Evolutionary conservation across 164 flowering plant genomes (phyloP).

Genomic region (Brasenia schreberi): DNA sequence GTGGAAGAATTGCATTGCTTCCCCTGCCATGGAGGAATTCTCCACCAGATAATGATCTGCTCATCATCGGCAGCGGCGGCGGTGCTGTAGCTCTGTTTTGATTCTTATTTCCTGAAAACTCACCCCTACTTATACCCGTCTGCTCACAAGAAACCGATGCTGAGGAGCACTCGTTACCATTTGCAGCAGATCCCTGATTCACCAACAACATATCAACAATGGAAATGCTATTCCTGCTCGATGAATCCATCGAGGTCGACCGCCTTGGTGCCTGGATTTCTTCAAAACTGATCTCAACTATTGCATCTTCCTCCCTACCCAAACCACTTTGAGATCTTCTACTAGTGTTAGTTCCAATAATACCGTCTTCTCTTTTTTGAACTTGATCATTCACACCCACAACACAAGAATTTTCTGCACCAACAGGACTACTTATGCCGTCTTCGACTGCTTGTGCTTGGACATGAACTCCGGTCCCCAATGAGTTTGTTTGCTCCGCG

Average conservation of each 20-base stretch:
- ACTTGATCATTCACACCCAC: neutral
- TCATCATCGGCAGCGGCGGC: neutral
- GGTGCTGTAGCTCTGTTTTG: neutral
- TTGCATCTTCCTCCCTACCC: conserved; percentile 16
- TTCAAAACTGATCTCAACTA: conserved; percentile 30
- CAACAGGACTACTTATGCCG: neutral
- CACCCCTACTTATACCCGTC: conserved; percentile 14
- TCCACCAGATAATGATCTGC: neutral
- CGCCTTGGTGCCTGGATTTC: conserved; percentile 1
- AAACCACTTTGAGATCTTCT: conserved; percentile 12
- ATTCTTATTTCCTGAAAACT: neutral
- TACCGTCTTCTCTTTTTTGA: neutral
- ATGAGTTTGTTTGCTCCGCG: neutral
- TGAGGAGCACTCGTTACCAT: neutral
- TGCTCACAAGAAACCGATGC: neutral
- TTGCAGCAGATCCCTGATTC: neutral
- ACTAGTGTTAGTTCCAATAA: neutral
- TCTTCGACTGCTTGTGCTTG: neutral
- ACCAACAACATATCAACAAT: conserved; percentile 20
- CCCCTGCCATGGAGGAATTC: neutral
- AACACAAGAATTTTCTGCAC: neutral
- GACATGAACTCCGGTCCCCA: neutral
- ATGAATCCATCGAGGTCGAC: conserved; percentile 8
- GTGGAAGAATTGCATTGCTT: neutral
- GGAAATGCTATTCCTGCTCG: neutral